Evolutionary conservation across 2,329 filamentous ascomycete species (phyloP).

Genomic region (Escovopsis weberi): DNA sequence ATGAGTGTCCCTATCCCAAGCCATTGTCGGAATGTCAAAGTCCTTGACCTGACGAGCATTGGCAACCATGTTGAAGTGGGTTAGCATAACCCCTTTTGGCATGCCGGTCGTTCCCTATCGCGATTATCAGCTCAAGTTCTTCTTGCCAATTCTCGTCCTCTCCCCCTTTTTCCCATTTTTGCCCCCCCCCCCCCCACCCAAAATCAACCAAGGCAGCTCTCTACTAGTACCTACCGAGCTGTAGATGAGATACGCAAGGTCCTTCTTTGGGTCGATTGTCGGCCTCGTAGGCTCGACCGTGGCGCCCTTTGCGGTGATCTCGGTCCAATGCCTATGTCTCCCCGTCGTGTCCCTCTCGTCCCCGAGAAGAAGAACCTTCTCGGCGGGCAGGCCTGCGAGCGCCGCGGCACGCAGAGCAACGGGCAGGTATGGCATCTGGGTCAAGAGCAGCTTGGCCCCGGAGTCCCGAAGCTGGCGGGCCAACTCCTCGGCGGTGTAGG

Average conservation of each 20-base stretch:
- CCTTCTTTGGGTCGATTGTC: slow-evolving; percentile 51
- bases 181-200: background rate
- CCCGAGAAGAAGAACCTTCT: slow-evolving; percentile 64
- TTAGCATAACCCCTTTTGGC: slow-evolving; percentile 83
- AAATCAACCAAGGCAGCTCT: background rate
- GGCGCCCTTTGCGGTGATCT: slow-evolving; percentile 45
- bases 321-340: slow-evolving; percentile 55
- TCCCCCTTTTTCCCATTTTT: too few relatives aligned
- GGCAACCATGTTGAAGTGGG: slow-evolving; percentile 67
- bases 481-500: slow-evolving; percentile 72
- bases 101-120: slow-evolving; percentile 65
- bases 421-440: slow-evolving; percentile 52
- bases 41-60: slow-evolving; percentile 47
- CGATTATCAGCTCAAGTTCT: background rate
- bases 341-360: slow-evolving; percentile 45
- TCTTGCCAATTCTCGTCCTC: too few relatives aligned
- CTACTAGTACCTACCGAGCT: slow-evolving; percentile 35
- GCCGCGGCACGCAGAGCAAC: slow-evolving; percentile 53
- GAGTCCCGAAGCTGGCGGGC: slow-evolving; percentile 73
- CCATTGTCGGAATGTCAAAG: slow-evolving; percentile 38
- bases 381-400: slow-evolving; percentile 52
- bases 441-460: slow-evolving; percentile 58
- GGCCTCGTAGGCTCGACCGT: slow-evolving; percentile 38
- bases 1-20: slow-evolving; percentile 54
- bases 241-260: slow-evolving; percentile 76